Evolutionary conservation across 148 eudicot genomes (phyloP).

Genomic region (Fallopia convolvulus): DNA sequence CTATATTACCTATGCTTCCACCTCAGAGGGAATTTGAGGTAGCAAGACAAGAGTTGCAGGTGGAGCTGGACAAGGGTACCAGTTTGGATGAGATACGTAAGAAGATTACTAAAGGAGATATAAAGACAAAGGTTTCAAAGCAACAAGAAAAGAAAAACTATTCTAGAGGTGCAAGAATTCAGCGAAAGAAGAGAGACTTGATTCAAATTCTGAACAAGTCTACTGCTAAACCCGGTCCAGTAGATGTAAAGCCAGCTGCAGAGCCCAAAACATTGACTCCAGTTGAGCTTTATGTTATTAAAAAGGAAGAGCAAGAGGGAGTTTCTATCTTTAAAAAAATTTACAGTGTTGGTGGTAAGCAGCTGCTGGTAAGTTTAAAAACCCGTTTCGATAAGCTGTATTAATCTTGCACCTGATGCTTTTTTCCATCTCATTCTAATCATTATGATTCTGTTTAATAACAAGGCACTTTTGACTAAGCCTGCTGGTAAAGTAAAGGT

Average conservation of each 20-base stretch:
- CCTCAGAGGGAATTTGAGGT: constrained; percentile 79
- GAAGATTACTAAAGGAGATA: constrained; percentile 64
- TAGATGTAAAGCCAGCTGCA: constrained; percentile 18
- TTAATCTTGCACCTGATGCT: neutral
- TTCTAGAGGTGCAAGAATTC: constrained; percentile 44
- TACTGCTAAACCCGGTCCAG: constrained; percentile 21
- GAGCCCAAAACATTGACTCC: constrained; percentile 50
- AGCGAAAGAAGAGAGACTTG: constrained; percentile 77
- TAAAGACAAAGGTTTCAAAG: constrained; percentile 64
- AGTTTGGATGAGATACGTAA: constrained; percentile 57
- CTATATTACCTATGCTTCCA: constrained; percentile 11
- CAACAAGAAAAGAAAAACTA: constrained; percentile 37
- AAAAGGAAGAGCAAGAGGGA: constrained; percentile 46
- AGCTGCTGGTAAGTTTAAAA: constrained; percentile 67
- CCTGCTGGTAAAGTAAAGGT: constrained; percentile 49
- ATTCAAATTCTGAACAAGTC: constrained; percentile 51
- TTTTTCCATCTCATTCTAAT: neutral
- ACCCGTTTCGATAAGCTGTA: neutral
- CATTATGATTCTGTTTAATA: neutral
- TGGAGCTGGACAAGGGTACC: constrained; percentile 62
- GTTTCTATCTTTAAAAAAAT: constrained; percentile 39
- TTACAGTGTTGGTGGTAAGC: constrained; percentile 55
- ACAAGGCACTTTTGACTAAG: constrained; percentile 74
- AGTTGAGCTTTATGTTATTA: constrained; percentile 46
- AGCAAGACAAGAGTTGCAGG: constrained; percentile 78